These are phyloP conservation scores for Podospora bellae-mahoneyi DNA, from an alignment of 495 filamentous ascomycete species.

Conservation along the genomic window DNA sequence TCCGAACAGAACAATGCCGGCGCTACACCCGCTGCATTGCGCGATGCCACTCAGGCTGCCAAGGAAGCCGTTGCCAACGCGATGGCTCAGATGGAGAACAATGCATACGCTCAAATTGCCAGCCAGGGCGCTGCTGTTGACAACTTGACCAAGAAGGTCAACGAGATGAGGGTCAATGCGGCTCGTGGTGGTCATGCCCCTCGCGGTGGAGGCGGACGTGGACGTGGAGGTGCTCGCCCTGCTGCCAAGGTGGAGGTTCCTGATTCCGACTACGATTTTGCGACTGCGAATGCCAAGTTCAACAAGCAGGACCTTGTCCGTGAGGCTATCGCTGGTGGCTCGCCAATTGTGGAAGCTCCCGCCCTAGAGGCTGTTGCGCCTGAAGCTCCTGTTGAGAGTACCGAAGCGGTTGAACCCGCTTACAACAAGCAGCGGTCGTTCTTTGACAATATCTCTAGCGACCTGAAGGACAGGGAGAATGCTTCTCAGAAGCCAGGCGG, in stretches of 20 bases:
- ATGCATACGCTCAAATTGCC: slow-evolving; percentile 43
- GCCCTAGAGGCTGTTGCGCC: slow-evolving; percentile 34
- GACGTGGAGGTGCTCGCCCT: slow-evolving; percentile 46
- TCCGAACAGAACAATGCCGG: slow-evolving; percentile 35
- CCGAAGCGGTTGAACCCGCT: slow-evolving; percentile 40
- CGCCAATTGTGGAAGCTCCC: slow-evolving; percentile 58
- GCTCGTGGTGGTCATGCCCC: slow-evolving; percentile 39
- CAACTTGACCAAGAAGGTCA: slow-evolving; percentile 77
- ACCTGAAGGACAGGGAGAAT: slow-evolving; percentile 83
- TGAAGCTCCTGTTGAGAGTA: slow-evolving; percentile 36
- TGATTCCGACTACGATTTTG: slow-evolving; percentile 88
- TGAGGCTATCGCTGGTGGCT: slow-evolving; percentile 80
- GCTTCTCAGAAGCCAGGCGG: slow-evolving; percentile 64
- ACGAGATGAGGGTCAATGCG: slow-evolving; percentile 76
- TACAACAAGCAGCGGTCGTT: slow-evolving; percentile 88
- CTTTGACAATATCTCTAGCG: slow-evolving; percentile 96
- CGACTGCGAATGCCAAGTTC: slow-evolving; percentile 90
- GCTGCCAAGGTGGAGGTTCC: slow-evolving; percentile 81
- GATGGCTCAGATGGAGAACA: slow-evolving; percentile 67
- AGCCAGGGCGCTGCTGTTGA: slow-evolving; percentile 59
- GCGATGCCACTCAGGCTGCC: slow-evolving; percentile 77
- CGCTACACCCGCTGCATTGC: slow-evolving; percentile 36
- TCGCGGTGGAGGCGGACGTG: slow-evolving; percentile 52
- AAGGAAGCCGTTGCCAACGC: slow-evolving; percentile 83
- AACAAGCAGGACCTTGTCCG: slow-evolving; percentile 95